Evolutionary conservation across 2,329 filamentous ascomycete genomes (phyloP).

Genomic region (Rhynchosporium secalis): DNA sequence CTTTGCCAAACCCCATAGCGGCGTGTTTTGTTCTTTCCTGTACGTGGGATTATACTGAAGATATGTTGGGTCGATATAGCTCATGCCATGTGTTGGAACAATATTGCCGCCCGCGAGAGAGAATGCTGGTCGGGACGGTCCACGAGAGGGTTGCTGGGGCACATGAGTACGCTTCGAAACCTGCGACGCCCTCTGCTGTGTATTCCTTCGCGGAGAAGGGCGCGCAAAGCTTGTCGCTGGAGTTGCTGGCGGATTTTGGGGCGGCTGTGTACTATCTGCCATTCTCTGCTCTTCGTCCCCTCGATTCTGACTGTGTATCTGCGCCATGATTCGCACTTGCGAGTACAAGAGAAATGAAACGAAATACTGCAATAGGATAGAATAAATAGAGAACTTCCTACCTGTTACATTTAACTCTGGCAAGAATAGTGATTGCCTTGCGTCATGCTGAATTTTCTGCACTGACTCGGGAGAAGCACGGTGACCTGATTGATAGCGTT

Average conservation of each 20-base stretch:
- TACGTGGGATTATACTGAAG: conserved; percentile 8
- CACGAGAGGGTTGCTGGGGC: not conserved
- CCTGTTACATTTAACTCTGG: too few species aligned
- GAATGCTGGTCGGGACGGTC: not conserved
- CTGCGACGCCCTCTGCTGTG: not conserved
- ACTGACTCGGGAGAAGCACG: too few species aligned
- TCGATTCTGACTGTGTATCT: not conserved
- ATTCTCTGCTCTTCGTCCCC: not conserved
- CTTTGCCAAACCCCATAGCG: conserved; percentile 13
- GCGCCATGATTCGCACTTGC: not conserved
- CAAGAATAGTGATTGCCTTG: too few species aligned
- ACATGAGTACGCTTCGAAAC: not conserved
- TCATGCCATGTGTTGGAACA: not conserved
- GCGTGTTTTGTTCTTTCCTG: conserved; percentile 2
- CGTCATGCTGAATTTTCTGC: too few species aligned
- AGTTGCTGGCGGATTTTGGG: not conserved
- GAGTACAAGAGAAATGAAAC: too few species aligned
- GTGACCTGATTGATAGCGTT: too few species aligned
- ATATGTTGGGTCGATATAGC: not conserved
- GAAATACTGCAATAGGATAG: too few species aligned
- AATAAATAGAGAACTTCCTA: too few species aligned
- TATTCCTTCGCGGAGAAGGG: not conserved
- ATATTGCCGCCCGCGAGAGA: not conserved
- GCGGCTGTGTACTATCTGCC: not conserved
- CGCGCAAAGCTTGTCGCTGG: not conserved